Conservation (phyloP, 371 early-diverging fungal genomes). For the Hamiltosporidium tvaerminnensis region DNA sequence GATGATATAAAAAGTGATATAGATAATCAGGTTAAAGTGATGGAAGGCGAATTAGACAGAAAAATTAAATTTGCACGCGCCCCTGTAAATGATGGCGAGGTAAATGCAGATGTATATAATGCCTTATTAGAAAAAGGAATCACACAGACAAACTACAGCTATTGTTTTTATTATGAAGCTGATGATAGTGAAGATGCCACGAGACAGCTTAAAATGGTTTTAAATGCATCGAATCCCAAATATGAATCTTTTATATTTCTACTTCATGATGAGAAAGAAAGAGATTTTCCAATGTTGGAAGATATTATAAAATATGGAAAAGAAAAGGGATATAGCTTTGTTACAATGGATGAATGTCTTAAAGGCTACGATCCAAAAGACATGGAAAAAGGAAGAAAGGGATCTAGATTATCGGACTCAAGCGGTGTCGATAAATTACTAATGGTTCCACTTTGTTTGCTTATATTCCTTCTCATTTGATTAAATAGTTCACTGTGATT, state of each 20-base stretch:
- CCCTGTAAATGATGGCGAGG: conserved; percentile 28
- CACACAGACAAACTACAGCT: conserved; percentile 37
- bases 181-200: conserved; percentile 16
- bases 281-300: conserved; percentile 33
- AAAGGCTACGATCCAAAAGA: conserved; percentile 28
- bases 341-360: conserved; percentile 45
- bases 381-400: background rate
- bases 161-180: conserved; percentile 37
- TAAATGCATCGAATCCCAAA: conserved; percentile 28
- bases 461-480: background rate
- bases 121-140: conserved; percentile 37
- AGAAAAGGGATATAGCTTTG: conserved; percentile 43
- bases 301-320: conserved; percentile 36
- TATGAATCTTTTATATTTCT: conserved; percentile 47
- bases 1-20: conserved; percentile 42
- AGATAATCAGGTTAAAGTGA: conserved; percentile 26
- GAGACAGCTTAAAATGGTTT: conserved; percentile 24
- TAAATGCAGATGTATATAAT: conserved; percentile 29
- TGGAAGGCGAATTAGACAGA: conserved; percentile 22
- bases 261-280: conserved; percentile 43
- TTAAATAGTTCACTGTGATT: background rate
- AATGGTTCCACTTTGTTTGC: conserved; percentile 2
- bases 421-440: background rate
- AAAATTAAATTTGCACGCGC: conserved; percentile 42
- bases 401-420: background rate